Evolutionary conservation across 306 rosid genomes (phyloP), one percentile per base, ranked within the genome.

Genomic region (Sesbania bispinosa): DNA sequence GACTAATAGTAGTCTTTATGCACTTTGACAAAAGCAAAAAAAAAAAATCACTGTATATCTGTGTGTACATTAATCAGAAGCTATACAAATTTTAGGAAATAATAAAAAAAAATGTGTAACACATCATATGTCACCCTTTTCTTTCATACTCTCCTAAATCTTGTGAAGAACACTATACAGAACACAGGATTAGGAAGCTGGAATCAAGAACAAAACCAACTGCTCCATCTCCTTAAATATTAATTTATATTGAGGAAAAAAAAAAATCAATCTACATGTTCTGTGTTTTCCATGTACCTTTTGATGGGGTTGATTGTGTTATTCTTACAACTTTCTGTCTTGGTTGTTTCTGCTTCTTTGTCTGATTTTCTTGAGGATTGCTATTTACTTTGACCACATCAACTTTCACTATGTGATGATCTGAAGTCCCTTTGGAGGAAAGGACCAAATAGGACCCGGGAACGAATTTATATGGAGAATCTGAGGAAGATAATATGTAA

Each of bases 391-490:
- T 95, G 23, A 83, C 50, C 23, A 91, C 50, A 23, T 95, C 97
- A 69, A 76, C 99, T 76, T 83, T 95, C 73, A 95, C 97, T 45
- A 95, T 89, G 82, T 95, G 99, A 84, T 95, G 99, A 86, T 95
- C 96, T 30, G 99, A 95, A 42, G 97, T 94, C 51, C 98, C 97
- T 81, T 94, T 90, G 36, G 98, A 94, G n/a, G 98, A 94, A 45
- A 81, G 78, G 35, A 94, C 98, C 6, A 88, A 83, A 79, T 94
- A 94, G 35, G 99, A 91, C 45, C 96, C 96, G 0, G 97, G 93
- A 66, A 89, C 96, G 70, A 89, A 91, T 78, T 91, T 79, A 73
- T 77, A 91, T 0, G 79, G 76, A 19, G 90, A 87, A 72, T 85
- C 75, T 19, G 91, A 80, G 2, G 99, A 95, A 53, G 93, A 84